Evolutionary conservation across 2,329 filamentous ascomycete species (phyloP).

Genomic region (Cordyceps cateniannulata): DNA sequence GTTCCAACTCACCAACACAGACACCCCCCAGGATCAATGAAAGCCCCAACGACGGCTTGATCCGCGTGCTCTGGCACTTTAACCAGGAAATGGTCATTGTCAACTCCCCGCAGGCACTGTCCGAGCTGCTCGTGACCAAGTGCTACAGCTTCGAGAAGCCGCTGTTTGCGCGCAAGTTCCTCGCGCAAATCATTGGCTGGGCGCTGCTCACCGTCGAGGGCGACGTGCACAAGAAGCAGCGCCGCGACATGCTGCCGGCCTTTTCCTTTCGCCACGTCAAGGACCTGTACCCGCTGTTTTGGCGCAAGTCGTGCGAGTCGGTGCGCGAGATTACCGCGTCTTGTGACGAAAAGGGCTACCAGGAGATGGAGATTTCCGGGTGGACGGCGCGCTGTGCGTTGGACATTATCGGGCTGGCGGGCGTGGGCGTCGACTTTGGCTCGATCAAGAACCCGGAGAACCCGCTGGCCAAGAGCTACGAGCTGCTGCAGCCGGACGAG

Average conservation of each 20-base stretch:
- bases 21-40: conserved; percentile 41
- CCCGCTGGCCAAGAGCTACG: conserved; percentile 28
- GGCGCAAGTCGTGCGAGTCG: conserved; percentile 25
- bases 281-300: conserved; percentile 27
- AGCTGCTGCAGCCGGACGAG: conserved; percentile 18
- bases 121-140: conserved; percentile 57
- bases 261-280: conserved; percentile 28
- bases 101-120: conserved; percentile 52
- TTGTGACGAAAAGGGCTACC: conserved; percentile 10
- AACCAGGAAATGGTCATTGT: conserved; percentile 54
- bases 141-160: conserved; percentile 64
- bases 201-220: conserved; percentile 26
- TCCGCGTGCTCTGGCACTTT: conserved; percentile 54
- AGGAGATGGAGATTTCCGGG: conserved; percentile 17
- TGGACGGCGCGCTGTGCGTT: conserved; percentile 23
- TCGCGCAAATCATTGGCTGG: conserved; percentile 75
- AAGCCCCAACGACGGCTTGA: conserved; percentile 57
- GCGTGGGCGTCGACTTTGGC: conserved; percentile 27
- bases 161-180: conserved; percentile 51
- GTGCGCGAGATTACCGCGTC: conserved; percentile 10
- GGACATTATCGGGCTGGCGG: conserved; percentile 30
- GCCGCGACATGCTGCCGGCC: conserved; percentile 25
- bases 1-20: not conserved
- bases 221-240: conserved; percentile 26
- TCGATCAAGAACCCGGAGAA: conserved; percentile 27